Conservation (phyloP, 2,329 filamentous ascomycete genomes). For the Exophiala lecanii-corni region DNA sequence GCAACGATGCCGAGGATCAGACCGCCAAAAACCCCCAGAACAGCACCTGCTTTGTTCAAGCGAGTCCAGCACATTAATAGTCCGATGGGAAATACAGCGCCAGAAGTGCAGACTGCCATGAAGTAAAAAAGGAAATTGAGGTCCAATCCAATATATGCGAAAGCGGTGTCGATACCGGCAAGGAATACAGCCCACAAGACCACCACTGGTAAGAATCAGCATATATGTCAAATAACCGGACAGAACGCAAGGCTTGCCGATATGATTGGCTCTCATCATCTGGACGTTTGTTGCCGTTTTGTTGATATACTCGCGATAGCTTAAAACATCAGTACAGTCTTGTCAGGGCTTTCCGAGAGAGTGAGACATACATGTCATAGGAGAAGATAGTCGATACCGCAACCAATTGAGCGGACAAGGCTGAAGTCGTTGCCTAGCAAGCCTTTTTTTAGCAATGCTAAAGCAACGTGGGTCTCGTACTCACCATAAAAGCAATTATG, state of each 20-base stretch:
- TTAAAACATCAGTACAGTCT: background rate
- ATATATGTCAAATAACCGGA: no score
- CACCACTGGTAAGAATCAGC: background rate
- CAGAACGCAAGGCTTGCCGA: background rate
- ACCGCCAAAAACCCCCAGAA: conserved; percentile 8
- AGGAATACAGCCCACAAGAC: conserved; percentile 12
- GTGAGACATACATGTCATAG: conserved; percentile 46
- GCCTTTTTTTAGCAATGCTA: no score
- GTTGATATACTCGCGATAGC: conserved; percentile 7
- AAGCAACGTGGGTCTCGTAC: no score
- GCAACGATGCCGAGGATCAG: conserved; percentile 8
- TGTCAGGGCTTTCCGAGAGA: background rate
- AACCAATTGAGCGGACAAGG: conserved; percentile 50
- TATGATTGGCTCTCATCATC: conserved; percentile 12
- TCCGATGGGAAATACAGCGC: conserved; percentile 10
- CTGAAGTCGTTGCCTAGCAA: conserved; percentile 34
- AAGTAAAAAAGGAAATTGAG: conserved; percentile 12
- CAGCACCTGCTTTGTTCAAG: conserved; percentile 7
- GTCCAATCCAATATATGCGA: conserved; percentile 7
- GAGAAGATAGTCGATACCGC: conserved; percentile 51
- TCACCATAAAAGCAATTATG: conserved; percentile 77
- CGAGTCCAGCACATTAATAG: conserved; percentile 13
- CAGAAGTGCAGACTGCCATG: conserved; percentile 12
- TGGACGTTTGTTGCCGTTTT: conserved; percentile 7
- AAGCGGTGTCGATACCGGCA: conserved; percentile 10